Conservation (phyloP, 176 grass and related monocot genomes). For the Pharus latifolius region DNA sequence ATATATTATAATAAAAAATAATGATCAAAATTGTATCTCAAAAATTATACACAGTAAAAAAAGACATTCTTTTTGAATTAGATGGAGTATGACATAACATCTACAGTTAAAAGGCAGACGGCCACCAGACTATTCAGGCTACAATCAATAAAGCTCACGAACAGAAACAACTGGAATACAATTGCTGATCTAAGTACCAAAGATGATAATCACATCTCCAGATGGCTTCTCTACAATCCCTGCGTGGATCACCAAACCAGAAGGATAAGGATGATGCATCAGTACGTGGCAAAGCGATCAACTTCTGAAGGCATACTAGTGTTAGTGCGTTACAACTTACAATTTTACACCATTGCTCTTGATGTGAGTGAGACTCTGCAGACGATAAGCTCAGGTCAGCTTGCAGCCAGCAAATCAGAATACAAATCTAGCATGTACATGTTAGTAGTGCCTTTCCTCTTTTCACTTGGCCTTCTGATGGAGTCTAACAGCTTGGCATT, state of each 20-base stretch:
- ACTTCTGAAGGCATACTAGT: not conserved
- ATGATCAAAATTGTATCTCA: too few species aligned
- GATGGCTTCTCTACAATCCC: not conserved
- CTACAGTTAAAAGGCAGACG: not conserved
- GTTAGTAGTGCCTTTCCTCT: not conserved
- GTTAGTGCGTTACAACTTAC: not conserved
- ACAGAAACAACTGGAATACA: not conserved
- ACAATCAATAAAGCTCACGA: not conserved
- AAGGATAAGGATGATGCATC: conserved; percentile 17
- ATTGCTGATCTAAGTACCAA: not conserved
- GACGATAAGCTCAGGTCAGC: conserved; percentile 16
- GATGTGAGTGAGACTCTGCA: not conserved
- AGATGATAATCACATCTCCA: not conserved
- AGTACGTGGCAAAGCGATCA: not conserved
- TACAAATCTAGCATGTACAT: not conserved
- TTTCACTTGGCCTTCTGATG: not conserved
- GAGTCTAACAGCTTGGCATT: not conserved
- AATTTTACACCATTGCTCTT: not conserved
- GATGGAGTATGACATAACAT: not conserved
- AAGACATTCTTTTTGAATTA: too few species aligned
- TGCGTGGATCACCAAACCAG: not conserved
- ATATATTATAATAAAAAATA: too few species aligned
- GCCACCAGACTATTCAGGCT: not conserved
- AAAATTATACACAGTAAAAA: too few species aligned
- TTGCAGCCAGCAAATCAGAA: conserved; percentile 12